These are phyloP conservation scores for Podochytrium sp. DNA, from an alignment of 192 early-diverging fungal species.

Conservation along the genomic window DNA sequence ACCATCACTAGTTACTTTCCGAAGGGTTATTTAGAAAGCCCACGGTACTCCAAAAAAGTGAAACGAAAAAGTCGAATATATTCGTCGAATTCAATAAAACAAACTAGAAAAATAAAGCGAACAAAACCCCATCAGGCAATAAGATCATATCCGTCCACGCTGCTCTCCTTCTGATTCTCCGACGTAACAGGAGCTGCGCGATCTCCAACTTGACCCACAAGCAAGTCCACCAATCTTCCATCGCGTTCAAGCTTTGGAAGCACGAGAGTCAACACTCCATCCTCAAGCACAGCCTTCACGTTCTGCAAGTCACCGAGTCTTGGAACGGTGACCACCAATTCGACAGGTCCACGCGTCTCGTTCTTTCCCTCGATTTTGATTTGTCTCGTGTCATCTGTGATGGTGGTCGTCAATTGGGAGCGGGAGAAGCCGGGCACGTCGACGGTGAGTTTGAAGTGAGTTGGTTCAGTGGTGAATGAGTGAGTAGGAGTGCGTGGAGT, in stretches of 20 bases:
- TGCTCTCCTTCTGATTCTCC: too few relatives aligned
- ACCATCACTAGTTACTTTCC: too few relatives aligned
- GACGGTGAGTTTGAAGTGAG: conserved; percentile 6
- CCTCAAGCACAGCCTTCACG: background rate
- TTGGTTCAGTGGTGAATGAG: background rate
- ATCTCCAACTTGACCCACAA: too few relatives aligned
- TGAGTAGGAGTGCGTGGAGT: background rate
- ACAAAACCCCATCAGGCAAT: too few relatives aligned
- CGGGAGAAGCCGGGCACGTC: conserved; percentile 19
- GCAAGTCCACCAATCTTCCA: conserved; percentile 16
- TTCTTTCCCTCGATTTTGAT: background rate
- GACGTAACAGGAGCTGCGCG: too few relatives aligned
- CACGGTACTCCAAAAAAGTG: too few relatives aligned
- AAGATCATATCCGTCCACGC: too few relatives aligned
- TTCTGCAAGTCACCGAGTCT: conserved; percentile 8
- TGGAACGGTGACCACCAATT: background rate
- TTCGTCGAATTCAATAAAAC: too few relatives aligned
- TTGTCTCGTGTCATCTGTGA: conserved; percentile 14
- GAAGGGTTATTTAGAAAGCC: too few relatives aligned
- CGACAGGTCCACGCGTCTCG: background rate
- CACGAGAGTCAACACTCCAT: conserved; percentile 7
- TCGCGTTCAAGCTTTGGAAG: conserved; percentile 15
- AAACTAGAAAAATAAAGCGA: too few relatives aligned
- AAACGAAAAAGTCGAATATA: too few relatives aligned
- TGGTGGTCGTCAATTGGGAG: background rate